Base-by-base conservation (phyloP, 306 rosid species). In the Urtica urens region DNA sequence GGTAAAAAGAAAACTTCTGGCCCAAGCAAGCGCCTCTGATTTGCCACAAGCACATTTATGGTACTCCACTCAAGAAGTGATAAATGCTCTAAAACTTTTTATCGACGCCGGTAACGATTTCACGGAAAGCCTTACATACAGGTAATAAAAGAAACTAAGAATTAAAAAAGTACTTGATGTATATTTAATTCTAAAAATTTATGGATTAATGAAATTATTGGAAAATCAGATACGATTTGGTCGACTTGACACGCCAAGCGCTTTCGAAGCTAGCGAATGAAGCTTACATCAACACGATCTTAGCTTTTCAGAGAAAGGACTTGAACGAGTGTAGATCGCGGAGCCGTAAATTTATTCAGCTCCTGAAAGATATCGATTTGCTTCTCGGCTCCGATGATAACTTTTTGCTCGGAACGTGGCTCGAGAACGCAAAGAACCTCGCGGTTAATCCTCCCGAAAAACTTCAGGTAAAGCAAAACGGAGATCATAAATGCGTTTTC, bases 381-480 rank as follows among this genome's bases (percentile, higher is more conserved):
- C 62, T 84, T 58, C 97, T 90, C 51, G 86, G 90, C 57, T 78
- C 95, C 7, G 82, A 90, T 53, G 79, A 78, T 62, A 84, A 81
- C 52, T 90, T 81, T 54, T 76, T 90, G 51, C 71, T 90, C 43
- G 97, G 95, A 70, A 90, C 92, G 20, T 90, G 97, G 95, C 95
- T 90, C 25, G 77, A 77, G 70, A 81, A 82, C 66, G 87, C 97
- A 39, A 90, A 81, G 41, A 81, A 69, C 54, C 51, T 76, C 23
- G 92, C 95, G 41, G 42, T 46, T 52, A 77, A 74, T 62, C 80
- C 80, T 58, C 23, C 24, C 0, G 97, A 84, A 76, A 41, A 34
- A 57, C 72, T 60, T 57, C 95, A 74, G 93, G 97, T 84, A 48
- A 70, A n/a, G n/a, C n/a, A n/a, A n/a, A n/a, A n/a, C n/a, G n/a